phyloP scores from a whole-genome alignment of 2,329 filamentous ascomycete genomes.

The Corniculantispora saksenae region DNA sequence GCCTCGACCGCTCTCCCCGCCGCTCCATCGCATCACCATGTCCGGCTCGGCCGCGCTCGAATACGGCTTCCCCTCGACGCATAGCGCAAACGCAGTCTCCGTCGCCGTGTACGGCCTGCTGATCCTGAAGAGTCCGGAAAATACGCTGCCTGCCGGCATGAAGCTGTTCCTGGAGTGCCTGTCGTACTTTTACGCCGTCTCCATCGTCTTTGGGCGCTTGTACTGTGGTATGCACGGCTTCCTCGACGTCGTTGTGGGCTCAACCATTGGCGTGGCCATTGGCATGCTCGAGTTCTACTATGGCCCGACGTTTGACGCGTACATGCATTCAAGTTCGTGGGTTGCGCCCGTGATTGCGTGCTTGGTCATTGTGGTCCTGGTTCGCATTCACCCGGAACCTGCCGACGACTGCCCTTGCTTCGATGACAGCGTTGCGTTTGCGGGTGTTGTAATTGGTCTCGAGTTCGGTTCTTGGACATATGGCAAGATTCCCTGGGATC shows the following conservation, averaged over 20 bases:
- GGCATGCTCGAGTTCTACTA: constrained; percentile 61
- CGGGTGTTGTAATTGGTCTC: constrained; percentile 83
- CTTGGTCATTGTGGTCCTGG: constrained; percentile 69
- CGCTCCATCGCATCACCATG: constrained; percentile 93
- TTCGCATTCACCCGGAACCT: constrained; percentile 91
- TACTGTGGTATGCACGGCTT: constrained; percentile 99
- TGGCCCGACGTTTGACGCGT: constrained; percentile 65
- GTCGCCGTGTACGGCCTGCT: constrained; percentile 84
- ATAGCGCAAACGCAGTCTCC: constrained; percentile 95
- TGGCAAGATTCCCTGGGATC: constrained; percentile 51
- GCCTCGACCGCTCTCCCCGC: constrained; percentile 87
- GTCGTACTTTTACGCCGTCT: constrained; percentile 82
- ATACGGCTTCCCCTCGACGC: constrained; percentile 95
- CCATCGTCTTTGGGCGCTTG: constrained; percentile 85
- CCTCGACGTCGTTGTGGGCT: constrained; percentile 83
- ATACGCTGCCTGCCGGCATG: constrained; percentile 58
- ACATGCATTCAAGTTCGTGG: constrained; percentile 66
- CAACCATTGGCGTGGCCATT: constrained; percentile 69
- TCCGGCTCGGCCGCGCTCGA: constrained; percentile 92
- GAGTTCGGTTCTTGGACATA: constrained; percentile 86
- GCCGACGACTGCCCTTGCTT: constrained; percentile 97
- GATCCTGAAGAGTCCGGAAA: constrained; percentile 65
- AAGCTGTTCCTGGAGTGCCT: constrained; percentile 65
- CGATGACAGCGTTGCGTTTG: constrained; percentile 92
- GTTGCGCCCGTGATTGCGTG: constrained; percentile 64